Percentiles rank a stretch among this genome's conserved stretches.
These are phyloP conservation scores for Wallacemonas collosoma DNA, from an alignment of 208 protist species.

Conservation along the genomic window DNA sequence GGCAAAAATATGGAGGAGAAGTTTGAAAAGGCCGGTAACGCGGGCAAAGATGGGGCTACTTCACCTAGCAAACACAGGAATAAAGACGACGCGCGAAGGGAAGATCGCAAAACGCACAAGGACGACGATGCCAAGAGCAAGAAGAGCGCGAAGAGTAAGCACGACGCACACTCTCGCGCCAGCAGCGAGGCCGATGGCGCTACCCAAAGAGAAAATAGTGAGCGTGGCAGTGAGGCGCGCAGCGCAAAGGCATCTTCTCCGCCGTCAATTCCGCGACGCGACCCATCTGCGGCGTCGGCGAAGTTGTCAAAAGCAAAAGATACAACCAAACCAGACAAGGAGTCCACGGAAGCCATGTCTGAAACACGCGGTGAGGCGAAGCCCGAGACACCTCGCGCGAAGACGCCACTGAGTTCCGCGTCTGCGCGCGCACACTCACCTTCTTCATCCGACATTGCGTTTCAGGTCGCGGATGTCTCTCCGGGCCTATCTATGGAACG, in stretches of 20 bases:
- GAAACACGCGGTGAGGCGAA: not conserved
- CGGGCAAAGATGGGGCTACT: slow-evolving; percentile 12
- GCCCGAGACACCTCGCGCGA: not conserved
- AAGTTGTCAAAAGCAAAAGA: not conserved
- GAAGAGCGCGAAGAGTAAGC: slow-evolving; percentile 7
- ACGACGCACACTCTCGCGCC: not conserved
- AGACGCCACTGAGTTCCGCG: not conserved
- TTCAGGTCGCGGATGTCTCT: slow-evolving; percentile 16
- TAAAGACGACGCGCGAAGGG: slow-evolving; percentile 1
- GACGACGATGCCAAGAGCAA: slow-evolving; percentile 11
- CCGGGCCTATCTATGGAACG: slow-evolving; percentile 4
- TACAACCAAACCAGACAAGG: not conserved
- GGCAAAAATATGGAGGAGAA: slow-evolving; percentile 28
- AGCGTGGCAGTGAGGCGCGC: not conserved
- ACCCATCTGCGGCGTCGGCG: not conserved
- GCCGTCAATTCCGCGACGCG: not conserved
- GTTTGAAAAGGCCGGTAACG: slow-evolving; percentile 28
- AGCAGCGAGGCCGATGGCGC: not conserved
- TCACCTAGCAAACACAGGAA: not conserved
- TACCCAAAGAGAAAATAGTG: not conserved
- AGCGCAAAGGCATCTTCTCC: not conserved
- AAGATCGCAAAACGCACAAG: slow-evolving; percentile 1
- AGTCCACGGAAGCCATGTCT: not conserved
- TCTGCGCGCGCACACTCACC: slow-evolving; percentile 1
- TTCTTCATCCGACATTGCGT: slow-evolving; percentile 11